Conservation (phyloP, 2,329 filamentous ascomycete species). For the Paecilomyces formosus region DNA sequence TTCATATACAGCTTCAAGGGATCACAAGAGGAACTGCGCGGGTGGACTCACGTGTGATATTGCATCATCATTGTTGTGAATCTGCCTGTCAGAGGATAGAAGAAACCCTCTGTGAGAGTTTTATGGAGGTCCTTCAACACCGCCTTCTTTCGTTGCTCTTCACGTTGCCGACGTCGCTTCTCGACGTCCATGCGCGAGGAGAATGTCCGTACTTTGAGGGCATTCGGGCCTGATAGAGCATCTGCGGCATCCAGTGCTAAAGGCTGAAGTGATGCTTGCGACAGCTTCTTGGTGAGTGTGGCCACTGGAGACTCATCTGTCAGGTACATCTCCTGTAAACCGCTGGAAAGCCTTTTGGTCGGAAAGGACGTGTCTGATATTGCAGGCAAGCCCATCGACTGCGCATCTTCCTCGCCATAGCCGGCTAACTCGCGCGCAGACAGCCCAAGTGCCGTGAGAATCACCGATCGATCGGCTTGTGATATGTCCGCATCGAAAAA, state of each 20-base stretch:
- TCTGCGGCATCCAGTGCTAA: conserved; percentile 78
- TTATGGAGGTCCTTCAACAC: conserved; percentile 72
- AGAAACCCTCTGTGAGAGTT: conserved; percentile 69
- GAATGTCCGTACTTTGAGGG: conserved; percentile 84
- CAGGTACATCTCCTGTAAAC: conserved; percentile 65
- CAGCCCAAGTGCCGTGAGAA: conserved; percentile 76
- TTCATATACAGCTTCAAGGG: not conserved
- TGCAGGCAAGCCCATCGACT: conserved; percentile 22
- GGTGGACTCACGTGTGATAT: conserved; percentile 38
- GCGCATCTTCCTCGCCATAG: conserved; percentile 51
- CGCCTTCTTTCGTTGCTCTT: conserved; percentile 43
- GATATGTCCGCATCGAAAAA: conserved; percentile 94
- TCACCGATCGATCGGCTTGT: conserved; percentile 69
- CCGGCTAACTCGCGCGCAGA: conserved; percentile 80
- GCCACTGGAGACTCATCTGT: conserved; percentile 52
- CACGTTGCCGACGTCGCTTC: conserved; percentile 41
- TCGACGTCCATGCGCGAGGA: conserved; percentile 66
- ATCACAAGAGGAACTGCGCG: not conserved
- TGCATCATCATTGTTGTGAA: conserved; percentile 60
- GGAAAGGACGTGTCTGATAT: conserved; percentile 55
- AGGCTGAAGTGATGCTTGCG: conserved; percentile 68
- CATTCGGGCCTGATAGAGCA: conserved; percentile 67
- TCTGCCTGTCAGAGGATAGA: conserved; percentile 75
- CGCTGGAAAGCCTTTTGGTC: conserved; percentile 68
- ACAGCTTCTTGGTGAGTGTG: conserved; percentile 59